A percentile compares a stretch with the other conserved stretches of the same genome.
phyloP scores from a whole-genome alignment of 768 basidiomycete species.

The Austroboletus eburneus region DNA sequence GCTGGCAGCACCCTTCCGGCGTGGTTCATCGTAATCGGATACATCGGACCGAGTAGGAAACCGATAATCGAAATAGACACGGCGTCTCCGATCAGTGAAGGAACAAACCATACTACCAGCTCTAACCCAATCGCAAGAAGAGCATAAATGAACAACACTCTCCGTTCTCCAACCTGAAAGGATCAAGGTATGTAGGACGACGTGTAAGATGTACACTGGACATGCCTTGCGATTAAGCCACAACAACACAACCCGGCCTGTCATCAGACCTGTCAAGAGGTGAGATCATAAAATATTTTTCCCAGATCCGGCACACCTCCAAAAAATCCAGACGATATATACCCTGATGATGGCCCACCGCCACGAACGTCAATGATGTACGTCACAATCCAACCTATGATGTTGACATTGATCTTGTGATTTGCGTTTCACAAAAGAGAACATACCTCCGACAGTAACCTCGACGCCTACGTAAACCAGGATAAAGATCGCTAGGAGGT shows the following conservation, averaged over 20 bases:
- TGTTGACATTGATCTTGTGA: not conserved
- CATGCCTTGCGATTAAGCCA: conserved; percentile 52
- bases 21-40: conserved; percentile 63
- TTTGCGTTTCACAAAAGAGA: not conserved
- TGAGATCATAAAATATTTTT: not conserved
- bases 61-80: conserved; percentile 56
- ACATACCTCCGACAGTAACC: conserved; percentile 43
- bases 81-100: conserved; percentile 49
- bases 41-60: conserved; percentile 48
- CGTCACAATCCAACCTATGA: conserved; percentile 67
- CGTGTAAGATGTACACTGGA: not conserved
- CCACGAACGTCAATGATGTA: conserved; percentile 43
- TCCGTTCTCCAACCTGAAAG: conserved; percentile 49
- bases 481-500: conserved; percentile 61
- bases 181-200: not conserved
- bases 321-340: conserved; percentile 53
- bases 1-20: conserved; percentile 63
- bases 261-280: conserved; percentile 44
- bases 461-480: conserved; percentile 70
- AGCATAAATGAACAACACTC: conserved; percentile 49
- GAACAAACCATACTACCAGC: conserved; percentile 55
- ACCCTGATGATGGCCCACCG: conserved; percentile 45
- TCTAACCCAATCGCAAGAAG: conserved; percentile 52
- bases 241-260: conserved; percentile 51
- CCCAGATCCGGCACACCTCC: conserved; percentile 37